Evolutionary conservation across 129 eudicot genomes (phyloP).

Genomic region (Tagetes erecta): DNA sequence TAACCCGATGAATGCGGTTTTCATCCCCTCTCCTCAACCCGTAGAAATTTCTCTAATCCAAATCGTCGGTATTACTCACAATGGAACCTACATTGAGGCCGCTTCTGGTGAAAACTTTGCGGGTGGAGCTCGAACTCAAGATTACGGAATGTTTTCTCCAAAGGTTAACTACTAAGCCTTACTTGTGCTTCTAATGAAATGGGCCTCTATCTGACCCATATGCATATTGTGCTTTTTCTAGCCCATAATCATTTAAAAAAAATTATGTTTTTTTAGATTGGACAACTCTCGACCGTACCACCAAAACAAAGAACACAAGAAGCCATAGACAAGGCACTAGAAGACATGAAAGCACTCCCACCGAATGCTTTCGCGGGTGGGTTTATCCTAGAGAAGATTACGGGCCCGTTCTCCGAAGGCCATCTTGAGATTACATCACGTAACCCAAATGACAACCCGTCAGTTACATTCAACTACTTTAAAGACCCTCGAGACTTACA

Average conservation of each 20-base stretch:
- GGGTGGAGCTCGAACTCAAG: constrained; percentile 39
- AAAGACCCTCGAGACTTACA: constrained; percentile 67
- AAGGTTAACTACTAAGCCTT: constrained; percentile 36
- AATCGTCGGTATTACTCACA: constrained; percentile 73
- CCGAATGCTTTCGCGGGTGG: constrained; percentile 69
- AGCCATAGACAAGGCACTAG: constrained; percentile 63
- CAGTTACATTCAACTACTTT: constrained; percentile 81
- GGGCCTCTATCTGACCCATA: constrained; percentile 7
- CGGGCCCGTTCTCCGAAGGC: constrained; percentile 78
- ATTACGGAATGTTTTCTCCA: constrained; percentile 93
- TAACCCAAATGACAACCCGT: constrained; percentile 69
- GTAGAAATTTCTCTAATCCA: constrained; percentile 83
- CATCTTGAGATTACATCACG: constrained; percentile 51
- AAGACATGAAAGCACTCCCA: constrained; percentile 52
- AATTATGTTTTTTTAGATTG: constrained; percentile 47
- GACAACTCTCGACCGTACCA: constrained; percentile 82
- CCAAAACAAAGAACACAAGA: constrained; percentile 86
- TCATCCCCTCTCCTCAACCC: constrained; percentile 72
- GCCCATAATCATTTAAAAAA: not conserved
- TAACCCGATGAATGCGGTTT: constrained; percentile 91
- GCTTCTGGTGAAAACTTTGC: constrained; percentile 66
- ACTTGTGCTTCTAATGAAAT: not conserved
- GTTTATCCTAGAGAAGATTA: constrained; percentile 72
- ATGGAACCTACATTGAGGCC: constrained; percentile 82
- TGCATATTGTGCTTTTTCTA: not conserved